Base-by-base conservation (phyloP, 345 rosid species). In the Zanthoxylum bungeanum region DNA sequence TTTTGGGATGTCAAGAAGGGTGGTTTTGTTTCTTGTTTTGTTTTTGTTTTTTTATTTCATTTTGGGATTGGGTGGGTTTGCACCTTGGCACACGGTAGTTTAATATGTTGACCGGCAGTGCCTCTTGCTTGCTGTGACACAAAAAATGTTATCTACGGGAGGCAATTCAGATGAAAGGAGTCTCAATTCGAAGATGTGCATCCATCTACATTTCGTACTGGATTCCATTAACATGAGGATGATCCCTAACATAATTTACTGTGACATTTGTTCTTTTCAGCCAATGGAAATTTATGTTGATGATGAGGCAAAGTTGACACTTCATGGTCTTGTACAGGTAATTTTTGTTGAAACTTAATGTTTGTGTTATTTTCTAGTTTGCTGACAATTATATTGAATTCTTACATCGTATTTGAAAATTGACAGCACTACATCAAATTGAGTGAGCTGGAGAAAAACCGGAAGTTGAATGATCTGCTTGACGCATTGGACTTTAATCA, bases 241-340 rank as follows among this genome's bases (percentile, higher is more conserved):
- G 82, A 76, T 82, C 44, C 82, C 90, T 91, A 90, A 94, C 83
- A 69, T 82, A 81, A 66, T 89, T 92, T 85, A 81, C 85, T 88
- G 79, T 91, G 83, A 87, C 84, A 78, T 89, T 84, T 91, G 57
- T 87, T 85, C 88, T 81, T 91, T 96, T 79, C 97, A 96, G 98
- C 99, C 99, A 10, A 96, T 93, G 98, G 98, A 96, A 85, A 96
- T 96, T 73, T 96, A 96, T 80, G 99, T 96, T 14, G 97, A 92
- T 19, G 97, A 93, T 27, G 99, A 96, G 81, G 97, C 99, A 73
- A 96, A 96, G 84, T 78, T 96, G 88, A 96, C 99, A 69, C 97
- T 96, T 46, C 97, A 96, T 72, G 99, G 99, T 47, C 98, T 96
- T 79, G 98, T 96, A 50, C 99, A 93, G 95, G 99, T 93, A 83